A percentile compares a stretch with the other conserved stretches of the same genome.
phyloP scores from a whole-genome alignment of 306 rosid species.

The Lotus japonicus region DNA sequence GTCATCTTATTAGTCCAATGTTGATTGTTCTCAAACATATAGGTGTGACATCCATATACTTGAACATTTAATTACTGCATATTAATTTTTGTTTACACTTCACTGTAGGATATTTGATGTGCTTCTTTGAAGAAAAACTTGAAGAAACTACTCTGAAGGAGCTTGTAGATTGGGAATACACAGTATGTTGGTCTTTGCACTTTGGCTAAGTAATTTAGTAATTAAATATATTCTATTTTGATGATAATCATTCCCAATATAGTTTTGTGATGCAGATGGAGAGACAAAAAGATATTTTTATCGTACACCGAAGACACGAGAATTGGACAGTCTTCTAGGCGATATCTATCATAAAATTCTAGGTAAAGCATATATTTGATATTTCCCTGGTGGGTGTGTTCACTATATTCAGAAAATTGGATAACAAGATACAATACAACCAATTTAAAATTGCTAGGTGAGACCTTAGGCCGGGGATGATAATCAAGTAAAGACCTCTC shows the following conservation, averaged over 20 bases:
- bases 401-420: not conserved
- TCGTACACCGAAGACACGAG: slow-evolving; percentile 85
- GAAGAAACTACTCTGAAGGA: slow-evolving; percentile 57
- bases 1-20: too few species aligned
- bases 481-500: too few species aligned
- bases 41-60: too few species aligned
- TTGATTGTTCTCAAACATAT: too few species aligned
- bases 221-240: slow-evolving; percentile 14
- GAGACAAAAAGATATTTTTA: slow-evolving; percentile 76
- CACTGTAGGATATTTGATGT: slow-evolving; percentile 81
- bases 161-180: slow-evolving; percentile 69
- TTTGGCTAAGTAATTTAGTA: slow-evolving; percentile 10
- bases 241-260: slow-evolving; percentile 27
- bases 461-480: too few species aligned
- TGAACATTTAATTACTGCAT: not conserved
- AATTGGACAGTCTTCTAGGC: slow-evolving; percentile 79
- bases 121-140: slow-evolving; percentile 74
- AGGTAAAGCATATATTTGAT: slow-evolving; percentile 40
- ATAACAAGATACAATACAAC: not conserved
- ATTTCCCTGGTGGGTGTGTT: not conserved
- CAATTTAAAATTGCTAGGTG: not conserved
- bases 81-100: slow-evolving; percentile 13
- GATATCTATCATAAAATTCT: slow-evolving; percentile 93
- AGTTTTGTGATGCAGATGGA: slow-evolving; percentile 88
- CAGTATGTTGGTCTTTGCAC: slow-evolving; percentile 47